These are phyloP conservation scores for Prillingera fragicola DNA, from an alignment of 1,284 basidiomycete species.

Conservation along the genomic window DNA sequence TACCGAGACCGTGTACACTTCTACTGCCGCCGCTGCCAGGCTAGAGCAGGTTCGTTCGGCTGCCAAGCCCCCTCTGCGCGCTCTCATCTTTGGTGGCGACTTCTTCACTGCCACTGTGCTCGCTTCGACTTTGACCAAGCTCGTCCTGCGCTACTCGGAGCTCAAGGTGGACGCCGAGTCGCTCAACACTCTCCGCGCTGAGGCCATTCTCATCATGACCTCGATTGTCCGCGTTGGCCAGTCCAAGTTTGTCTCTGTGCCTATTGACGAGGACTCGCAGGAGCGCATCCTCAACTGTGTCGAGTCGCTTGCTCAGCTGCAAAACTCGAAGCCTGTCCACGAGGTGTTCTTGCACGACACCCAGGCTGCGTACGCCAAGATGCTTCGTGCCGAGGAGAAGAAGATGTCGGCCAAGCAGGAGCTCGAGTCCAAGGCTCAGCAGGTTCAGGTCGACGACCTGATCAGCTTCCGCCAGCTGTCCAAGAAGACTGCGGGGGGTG, in stretches of 20 bases:
- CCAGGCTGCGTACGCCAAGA: conserved; percentile 86
- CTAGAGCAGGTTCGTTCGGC: conserved; percentile 78
- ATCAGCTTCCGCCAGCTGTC: conserved; percentile 90
- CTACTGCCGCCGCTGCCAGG: conserved; percentile 60
- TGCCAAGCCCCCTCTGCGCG: conserved; percentile 83
- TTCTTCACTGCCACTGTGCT: conserved; percentile 94
- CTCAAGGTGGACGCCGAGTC: conserved; percentile 56
- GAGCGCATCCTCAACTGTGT: conserved; percentile 97
- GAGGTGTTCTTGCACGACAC: conserved; percentile 91
- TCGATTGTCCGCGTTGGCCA: conserved; percentile 95
- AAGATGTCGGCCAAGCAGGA: conserved; percentile 84
- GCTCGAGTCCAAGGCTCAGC: conserved; percentile 65
- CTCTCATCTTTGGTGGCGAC: conserved; percentile 87
- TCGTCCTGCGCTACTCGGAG: conserved; percentile 76
- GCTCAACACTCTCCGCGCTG: conserved; percentile 74
- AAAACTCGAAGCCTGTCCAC: conserved; percentile 59
- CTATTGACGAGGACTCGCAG: conserved; percentile 96
- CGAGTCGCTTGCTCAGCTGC: conserved; percentile 74
- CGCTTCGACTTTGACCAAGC: conserved; percentile 82
- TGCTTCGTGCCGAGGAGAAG: conserved; percentile 87
- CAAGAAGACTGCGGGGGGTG: conserved; percentile 77
- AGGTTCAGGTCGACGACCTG: conserved; percentile 88
- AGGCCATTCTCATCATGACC: conserved; percentile 98
- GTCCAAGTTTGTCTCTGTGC: conserved; percentile 85
- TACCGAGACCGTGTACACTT: conserved; percentile 84